Base-by-base conservation (phyloP, 495 filamentous ascomycete species). In the Aspergillus sclerotiicarbonarius region DNA sequence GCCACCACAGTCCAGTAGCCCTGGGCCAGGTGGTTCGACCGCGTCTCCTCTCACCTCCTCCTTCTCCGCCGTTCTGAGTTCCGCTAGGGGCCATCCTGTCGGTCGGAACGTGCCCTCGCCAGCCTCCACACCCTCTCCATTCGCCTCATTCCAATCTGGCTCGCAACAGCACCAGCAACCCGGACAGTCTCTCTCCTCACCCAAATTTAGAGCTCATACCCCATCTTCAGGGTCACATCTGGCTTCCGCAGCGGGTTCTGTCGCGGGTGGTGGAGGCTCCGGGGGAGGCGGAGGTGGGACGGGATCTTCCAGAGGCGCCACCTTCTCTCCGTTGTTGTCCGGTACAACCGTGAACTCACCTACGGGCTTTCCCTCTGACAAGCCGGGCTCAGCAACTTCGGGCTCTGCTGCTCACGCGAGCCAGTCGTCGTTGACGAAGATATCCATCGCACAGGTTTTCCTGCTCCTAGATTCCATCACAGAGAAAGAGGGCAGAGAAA, bases 361-460 rank as follows among this genome's bases (percentile, higher is more conserved):
- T 29, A 82, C 79, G 21, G 77, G 75, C 55, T 83, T 82, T 56
- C 72, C 81, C 51, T 75, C 77, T 48, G 82, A 84, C 56, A 80
- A 80, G 64, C 67, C 77, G 33, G 73, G 75, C 41, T 78, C 77
- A 6, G 65, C 73, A 62, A 60, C 67, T 33, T 68, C 66, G n/a
- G 68, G 68, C 35, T 57, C 65, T 60, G 60, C 64, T 37, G 68
- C 72, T 54, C 74, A 74, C 66, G 70, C 74, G 25, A 76, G 77
- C 58, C 79, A 81, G 66, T 81, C 80, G 9, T 83, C 80, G 10
- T 71, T 83, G 25, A 76, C 90, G 43, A 96, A 91, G 70, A 93
- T 99, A 70, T 91, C 90, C 56, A 87, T 95, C 63, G 91, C 93
- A 55, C 95, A 99, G 80, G 85, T 98, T 55, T 95, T 92, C 74